Evolutionary conservation across 495 filamentous ascomycete species (phyloP).

Genomic region (Xylaria acuta): DNA sequence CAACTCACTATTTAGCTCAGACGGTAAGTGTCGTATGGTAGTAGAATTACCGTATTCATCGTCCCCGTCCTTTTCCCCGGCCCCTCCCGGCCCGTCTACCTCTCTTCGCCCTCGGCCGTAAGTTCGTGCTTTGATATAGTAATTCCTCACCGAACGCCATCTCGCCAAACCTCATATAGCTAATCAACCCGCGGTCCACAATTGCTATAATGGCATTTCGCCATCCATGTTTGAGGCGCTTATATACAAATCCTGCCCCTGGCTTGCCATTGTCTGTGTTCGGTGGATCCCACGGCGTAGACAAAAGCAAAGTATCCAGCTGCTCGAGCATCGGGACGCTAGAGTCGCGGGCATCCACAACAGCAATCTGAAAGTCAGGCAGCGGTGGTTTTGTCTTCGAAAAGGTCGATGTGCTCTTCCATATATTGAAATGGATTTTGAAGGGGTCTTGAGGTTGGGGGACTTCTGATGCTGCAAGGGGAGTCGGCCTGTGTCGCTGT

Average conservation of each 20-base stretch:
- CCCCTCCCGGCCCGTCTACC: slow-evolving; percentile 46
- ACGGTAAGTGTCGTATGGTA: too few relatives aligned
- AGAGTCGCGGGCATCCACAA: slow-evolving; percentile 76
- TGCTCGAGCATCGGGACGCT: slow-evolving; percentile 74
- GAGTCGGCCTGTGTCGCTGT: slow-evolving; percentile 69
- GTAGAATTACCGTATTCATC: slow-evolving; percentile 31
- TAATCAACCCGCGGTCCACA: slow-evolving; percentile 87
- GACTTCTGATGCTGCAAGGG: slow-evolving; percentile 32
- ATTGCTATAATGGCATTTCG: slow-evolving; percentile 85
- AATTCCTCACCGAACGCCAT: slow-evolving; percentile 78
- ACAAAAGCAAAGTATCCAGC: slow-evolving; percentile 69
- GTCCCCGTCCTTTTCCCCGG: slow-evolving; percentile 47
- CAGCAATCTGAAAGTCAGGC: slow-evolving; percentile 83
- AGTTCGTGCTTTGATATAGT: slow-evolving; percentile 60
- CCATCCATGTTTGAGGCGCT: slow-evolving; percentile 81
- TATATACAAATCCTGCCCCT: slow-evolving; percentile 57
- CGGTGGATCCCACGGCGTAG: slow-evolving; percentile 68
- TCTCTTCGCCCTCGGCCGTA: slow-evolving; percentile 12
- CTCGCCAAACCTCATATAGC: slow-evolving; percentile 81
- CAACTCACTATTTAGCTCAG: too few relatives aligned
- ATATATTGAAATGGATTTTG: slow-evolving; percentile 75
- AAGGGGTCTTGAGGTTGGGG: slow-evolving; percentile 60
- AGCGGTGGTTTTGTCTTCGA: slow-evolving; percentile 74
- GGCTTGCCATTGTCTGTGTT: slow-evolving; percentile 41
- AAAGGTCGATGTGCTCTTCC: slow-evolving; percentile 71